A percentile compares a stretch with the other conserved stretches of the same genome.
Conservation (phyloP, 768 basidiomycete genomes). For the Suillus tomentosus region DNA sequence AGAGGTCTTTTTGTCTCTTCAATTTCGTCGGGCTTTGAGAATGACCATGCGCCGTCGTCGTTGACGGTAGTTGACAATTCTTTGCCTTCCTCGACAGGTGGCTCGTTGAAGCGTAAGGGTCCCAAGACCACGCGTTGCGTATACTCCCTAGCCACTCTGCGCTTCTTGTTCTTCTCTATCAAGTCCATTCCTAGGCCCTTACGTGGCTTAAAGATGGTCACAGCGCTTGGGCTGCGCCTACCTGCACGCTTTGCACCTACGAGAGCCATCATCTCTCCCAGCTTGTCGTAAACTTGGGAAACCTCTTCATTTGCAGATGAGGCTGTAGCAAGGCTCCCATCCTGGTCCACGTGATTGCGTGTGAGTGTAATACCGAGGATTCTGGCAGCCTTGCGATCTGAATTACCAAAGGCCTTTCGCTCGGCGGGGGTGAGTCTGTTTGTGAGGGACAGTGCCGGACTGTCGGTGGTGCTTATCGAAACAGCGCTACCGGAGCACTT, state of each 20-base stretch:
- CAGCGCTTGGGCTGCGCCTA: conserved; percentile 9
- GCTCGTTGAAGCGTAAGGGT: not conserved
- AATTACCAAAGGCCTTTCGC: conserved; percentile 16
- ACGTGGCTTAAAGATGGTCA: conserved; percentile 11
- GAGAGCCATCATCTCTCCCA: conserved; percentile 15
- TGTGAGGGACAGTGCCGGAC: conserved; percentile 8
- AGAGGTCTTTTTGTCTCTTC: conserved; percentile 10
- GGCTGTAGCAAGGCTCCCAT: not conserved
- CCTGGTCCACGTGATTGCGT: conserved; percentile 12
- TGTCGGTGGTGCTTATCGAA: not conserved
- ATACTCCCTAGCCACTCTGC: not conserved
- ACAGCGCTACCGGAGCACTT: not conserved
- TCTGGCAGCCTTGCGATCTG: conserved; percentile 20
- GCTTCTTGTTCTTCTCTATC: conserved; percentile 12
- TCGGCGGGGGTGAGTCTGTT: conserved; percentile 14
- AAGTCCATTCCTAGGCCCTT: conserved; percentile 12
- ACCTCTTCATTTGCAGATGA: not conserved
- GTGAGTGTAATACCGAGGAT: conserved; percentile 22
- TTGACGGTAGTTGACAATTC: conserved; percentile 4
- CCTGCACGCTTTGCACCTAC: conserved; percentile 14
- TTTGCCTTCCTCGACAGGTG: not conserved
- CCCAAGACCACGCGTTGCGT: conserved; percentile 9
- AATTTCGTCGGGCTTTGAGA: conserved; percentile 4
- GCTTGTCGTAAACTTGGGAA: not conserved
- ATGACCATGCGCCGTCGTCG: conserved; percentile 10